Evolutionary conservation across 768 basidiomycete genomes (phyloP).

Genomic region (Suillus decipiens): DNA sequence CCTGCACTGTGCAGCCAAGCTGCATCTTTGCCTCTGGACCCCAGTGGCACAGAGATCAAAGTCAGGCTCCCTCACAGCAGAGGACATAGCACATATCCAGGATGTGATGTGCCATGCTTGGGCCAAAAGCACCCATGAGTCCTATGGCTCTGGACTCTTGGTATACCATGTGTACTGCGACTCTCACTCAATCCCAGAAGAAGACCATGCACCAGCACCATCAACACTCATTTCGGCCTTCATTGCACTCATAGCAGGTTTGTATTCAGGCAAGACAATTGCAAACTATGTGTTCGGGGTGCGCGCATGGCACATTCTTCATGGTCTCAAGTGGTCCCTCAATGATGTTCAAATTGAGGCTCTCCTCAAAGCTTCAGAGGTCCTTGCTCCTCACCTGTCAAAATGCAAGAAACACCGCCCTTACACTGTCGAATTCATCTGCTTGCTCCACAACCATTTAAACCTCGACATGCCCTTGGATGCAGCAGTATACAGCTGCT

Average conservation of each 20-base stretch:
- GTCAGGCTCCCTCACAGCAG: not conserved
- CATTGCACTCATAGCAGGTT: conserved; percentile 30
- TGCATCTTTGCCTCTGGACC: too few relatives aligned
- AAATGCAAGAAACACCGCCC: not conserved
- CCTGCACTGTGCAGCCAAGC: not conserved
- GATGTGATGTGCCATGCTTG: conserved; percentile 28
- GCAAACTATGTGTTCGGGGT: conserved; percentile 26
- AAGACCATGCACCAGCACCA: conserved; percentile 14
- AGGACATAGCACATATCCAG: conserved; percentile 20
- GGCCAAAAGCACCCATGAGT: conserved; percentile 12
- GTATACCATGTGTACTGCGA: conserved; percentile 45
- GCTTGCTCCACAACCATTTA: accelerated
- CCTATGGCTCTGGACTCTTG: conserved; percentile 42
- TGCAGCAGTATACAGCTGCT: not conserved
- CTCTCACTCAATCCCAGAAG: conserved; percentile 14
- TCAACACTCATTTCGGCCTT: conserved; percentile 29
- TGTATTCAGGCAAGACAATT: conserved; percentile 35
- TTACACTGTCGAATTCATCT: not conserved
- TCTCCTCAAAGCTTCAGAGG: not conserved
- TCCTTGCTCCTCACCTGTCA: accelerated
- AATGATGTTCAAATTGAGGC: accelerated
- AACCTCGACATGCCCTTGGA: accelerated
- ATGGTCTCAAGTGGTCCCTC: not conserved
- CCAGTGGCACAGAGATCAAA: too few relatives aligned
- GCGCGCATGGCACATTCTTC: conserved; percentile 8